Conservation (phyloP, 306 rosid genomes). For the Quillaja saponaria region DNA sequence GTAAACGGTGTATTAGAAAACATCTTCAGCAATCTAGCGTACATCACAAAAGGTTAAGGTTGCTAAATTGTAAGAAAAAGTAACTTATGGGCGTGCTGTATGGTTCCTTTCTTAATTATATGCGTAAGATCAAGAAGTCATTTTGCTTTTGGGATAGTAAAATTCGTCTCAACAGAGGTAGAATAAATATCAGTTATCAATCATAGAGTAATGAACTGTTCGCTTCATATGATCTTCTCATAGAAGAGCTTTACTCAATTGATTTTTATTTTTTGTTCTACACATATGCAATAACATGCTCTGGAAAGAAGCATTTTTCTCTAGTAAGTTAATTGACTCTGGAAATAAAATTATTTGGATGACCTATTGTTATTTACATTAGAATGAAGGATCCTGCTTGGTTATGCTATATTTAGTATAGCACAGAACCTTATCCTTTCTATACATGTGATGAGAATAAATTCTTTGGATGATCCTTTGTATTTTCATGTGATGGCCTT, state of each 20-base stretch:
- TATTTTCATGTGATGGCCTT: background rate
- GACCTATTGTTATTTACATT: background rate
- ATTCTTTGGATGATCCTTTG: too few species aligned
- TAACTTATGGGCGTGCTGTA: background rate
- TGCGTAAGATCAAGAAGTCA: constrained; percentile 10
- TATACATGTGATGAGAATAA: too few species aligned
- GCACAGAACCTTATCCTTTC: too few species aligned
- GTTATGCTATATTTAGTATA: constrained; percentile 5
- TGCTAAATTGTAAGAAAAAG: background rate
- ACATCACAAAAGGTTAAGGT: background rate
- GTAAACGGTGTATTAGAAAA: too few species aligned
- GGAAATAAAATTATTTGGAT: background rate
- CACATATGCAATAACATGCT: background rate
- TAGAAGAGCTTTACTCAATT: background rate
- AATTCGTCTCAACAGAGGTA: background rate
- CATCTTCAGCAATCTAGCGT: too few species aligned
- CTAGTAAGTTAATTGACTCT: constrained; percentile 18
- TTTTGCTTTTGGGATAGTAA: background rate
- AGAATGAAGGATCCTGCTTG: constrained; percentile 6
- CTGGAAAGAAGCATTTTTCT: background rate
- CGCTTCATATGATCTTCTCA: too few species aligned
- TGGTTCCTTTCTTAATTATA: constrained; percentile 6
- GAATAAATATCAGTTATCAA: background rate
- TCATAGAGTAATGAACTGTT: background rate
- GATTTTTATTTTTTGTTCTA: constrained; percentile 9